Percentiles rank a stretch among this genome's conserved stretches.
phyloP scores from a whole-genome alignment of 192 early-diverging fungal species.

The Jimgerdemannia lactiflua region DNA sequence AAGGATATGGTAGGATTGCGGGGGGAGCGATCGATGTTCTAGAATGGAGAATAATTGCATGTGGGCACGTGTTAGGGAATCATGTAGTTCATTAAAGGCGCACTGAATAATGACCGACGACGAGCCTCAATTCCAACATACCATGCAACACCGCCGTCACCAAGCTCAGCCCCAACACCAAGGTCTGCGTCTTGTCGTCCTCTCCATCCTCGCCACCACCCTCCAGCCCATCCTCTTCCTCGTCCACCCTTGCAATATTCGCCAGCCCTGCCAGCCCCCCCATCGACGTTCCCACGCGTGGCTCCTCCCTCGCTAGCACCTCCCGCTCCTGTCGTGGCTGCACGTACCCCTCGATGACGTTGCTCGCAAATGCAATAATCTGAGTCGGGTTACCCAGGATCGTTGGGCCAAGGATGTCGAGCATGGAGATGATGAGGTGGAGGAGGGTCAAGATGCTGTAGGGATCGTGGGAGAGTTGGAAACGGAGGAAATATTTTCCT shows the following conservation, averaged over 20 bases:
- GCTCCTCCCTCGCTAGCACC: not conserved
- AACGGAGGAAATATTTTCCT: no score
- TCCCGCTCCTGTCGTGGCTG: conserved; percentile 3
- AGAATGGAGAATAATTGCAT: not conserved
- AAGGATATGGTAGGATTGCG: conserved; percentile 39
- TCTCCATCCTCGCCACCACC: conserved; percentile 21
- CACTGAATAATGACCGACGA: not conserved
- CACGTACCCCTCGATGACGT: conserved; percentile 54
- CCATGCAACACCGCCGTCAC: conserved; percentile 61
- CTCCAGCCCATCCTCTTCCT: conserved; percentile 15
- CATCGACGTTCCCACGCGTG: not conserved
- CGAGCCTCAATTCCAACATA: conserved; percentile 16
- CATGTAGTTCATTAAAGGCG: no score
- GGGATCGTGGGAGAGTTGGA: no score
- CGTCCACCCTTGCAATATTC: conserved; percentile 26
- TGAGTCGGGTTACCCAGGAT: conserved; percentile 74
- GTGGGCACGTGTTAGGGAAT: no score
- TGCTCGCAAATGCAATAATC: conserved; percentile 68
- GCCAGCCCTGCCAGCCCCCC: not conserved
- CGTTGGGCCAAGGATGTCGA: conserved; percentile 68
- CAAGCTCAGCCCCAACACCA: conserved; percentile 57
- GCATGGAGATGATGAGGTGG: conserved; percentile 60
- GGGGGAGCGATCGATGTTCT: conserved; percentile 46
- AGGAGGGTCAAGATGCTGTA: conserved; percentile 53
- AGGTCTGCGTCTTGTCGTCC: conserved; percentile 53